Base-by-base conservation (phyloP, 371 early-diverging fungal species). In the Mucor plumbeus region DNA sequence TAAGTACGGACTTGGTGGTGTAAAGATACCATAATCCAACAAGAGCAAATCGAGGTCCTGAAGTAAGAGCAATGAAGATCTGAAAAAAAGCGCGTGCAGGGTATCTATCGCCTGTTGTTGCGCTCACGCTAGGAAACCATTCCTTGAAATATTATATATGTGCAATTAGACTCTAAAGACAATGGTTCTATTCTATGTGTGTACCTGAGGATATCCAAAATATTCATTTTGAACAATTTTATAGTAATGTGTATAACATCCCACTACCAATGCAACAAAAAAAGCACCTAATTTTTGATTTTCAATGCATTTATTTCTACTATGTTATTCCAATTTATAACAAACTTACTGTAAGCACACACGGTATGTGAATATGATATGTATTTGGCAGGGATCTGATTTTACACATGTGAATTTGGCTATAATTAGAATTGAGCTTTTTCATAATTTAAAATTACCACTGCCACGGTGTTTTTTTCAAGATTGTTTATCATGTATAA, bases 61-160 rank as follows among this genome's bases (percentile, higher is more conserved):
- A 82, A 1, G 90, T 85, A 61, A 92, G 68, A 4, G 92, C 94
- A 70, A 92, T 92, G n/a, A 92, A 71, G 21, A 92, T 81, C 77
- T 93, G 92, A 68, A 92, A 93, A 31, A 91, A 79, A 61, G 85
- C 86, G 34, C 92, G 83, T 7, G 88, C 92, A 8, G 91, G 94
- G 67, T 91, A 93, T 65, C 91, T 72, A 72, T 93, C 94, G 40
- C 94, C 94, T n/a, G 88, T 92, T 0, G 91, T 85, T 0, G 92
- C 92, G 64, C 90, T 90, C 3, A 93, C 92, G 64, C 92, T 92
- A 34, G 94, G 94, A 50, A 92, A 89, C 92, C 91, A 91, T 81
- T 93, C 91, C 83, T 92, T 13, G 26, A 26, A 26, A 26, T 26
- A 26, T 26, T 26, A 26, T 26, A 26, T 3, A 26, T 26, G 26